Evolutionary conservation across 768 basidiomycete species (phyloP), one percentile per base, ranked within the genome.

Genomic region (Kwoniella bestiolae): DNA sequence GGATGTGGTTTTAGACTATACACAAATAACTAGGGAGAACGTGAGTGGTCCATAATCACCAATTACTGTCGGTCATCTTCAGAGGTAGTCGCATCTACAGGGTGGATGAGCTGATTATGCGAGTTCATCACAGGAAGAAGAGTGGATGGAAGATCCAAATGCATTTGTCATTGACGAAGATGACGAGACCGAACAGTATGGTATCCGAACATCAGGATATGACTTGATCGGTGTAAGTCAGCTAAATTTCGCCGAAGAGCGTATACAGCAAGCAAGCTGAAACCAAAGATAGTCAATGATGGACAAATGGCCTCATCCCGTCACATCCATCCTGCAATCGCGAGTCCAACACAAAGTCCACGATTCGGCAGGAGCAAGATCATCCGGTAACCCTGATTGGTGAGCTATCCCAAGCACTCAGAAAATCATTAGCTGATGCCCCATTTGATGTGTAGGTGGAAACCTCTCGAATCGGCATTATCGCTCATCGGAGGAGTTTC

Each of bases 141-240:
- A 87, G 16, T 98, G 95, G 95, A 86, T 87, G 2, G 86, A 85
- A 58, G 90, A 96, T 72, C 88, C 91, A 3, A 97, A 98, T 71
- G 87, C 90, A 3, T 98, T 98, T 74, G 88, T 98, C 31, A 89
- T 90, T 26, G 92, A 98, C 76, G 94, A 97, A 75, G 92, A 96
- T 59, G 95, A 97, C 66, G 93, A 95, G 67, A 88, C 88, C 1
- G 87, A 90, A 58, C 77, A 85, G 1, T 94, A 93, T 76, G 91
- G 90, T 60, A 85, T 92, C 34, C 86, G 96, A 35, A 86, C 91
- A 2, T 90, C 91, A 3, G 89, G 89, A 3, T 89, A 93, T 71
- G 95, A 97, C 74, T 81, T 97, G 35, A 82, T 95, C 56, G 85
- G 85, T 32, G 94, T 96, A 50, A 65, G 82, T 76, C 34, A 12